A percentile compares a stretch with the other conserved stretches of the same genome.
Conservation (phyloP, 2,329 filamentous ascomycete genomes). For the Colletotrichum sp. region DNA sequence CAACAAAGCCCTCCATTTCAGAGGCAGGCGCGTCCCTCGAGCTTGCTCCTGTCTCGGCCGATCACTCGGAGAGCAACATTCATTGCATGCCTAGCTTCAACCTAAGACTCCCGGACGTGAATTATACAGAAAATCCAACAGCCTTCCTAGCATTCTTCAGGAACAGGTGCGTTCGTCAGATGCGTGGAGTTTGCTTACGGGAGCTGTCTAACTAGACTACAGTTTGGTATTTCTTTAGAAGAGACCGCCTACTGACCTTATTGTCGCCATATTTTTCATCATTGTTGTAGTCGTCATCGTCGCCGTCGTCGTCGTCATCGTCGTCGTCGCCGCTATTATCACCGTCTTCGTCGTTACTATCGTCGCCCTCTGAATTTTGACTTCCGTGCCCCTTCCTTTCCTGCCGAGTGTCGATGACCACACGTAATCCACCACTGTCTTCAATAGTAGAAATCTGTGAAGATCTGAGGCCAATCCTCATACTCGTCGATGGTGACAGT, state of each 20-base stretch:
- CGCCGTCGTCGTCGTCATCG: too few species aligned
- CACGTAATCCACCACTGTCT: neutral
- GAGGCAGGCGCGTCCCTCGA: neutral
- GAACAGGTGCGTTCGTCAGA: neutral
- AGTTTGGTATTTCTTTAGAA: neutral
- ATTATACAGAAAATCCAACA: neutral
- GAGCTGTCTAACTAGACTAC: neutral
- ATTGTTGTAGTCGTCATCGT: too few species aligned
- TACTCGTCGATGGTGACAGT: neutral
- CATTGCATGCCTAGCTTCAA: neutral
- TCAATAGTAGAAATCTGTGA: neutral
- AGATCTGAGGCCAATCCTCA: neutral
- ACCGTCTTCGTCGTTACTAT: neutral
- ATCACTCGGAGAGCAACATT: neutral
- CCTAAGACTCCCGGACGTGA: neutral
- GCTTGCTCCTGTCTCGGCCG: neutral
- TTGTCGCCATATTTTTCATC: neutral
- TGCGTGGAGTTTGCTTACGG: neutral
- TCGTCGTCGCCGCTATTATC: too few species aligned
- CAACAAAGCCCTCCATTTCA: neutral
- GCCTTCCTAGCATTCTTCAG: neutral
- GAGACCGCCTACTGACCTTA: neutral
- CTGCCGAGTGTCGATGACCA: too few species aligned
- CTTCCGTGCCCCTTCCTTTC: neutral
- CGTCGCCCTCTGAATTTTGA: neutral